Evolutionary conservation across 106 monocot species (phyloP).

Genomic region (Narthecium ossifragum): DNA sequence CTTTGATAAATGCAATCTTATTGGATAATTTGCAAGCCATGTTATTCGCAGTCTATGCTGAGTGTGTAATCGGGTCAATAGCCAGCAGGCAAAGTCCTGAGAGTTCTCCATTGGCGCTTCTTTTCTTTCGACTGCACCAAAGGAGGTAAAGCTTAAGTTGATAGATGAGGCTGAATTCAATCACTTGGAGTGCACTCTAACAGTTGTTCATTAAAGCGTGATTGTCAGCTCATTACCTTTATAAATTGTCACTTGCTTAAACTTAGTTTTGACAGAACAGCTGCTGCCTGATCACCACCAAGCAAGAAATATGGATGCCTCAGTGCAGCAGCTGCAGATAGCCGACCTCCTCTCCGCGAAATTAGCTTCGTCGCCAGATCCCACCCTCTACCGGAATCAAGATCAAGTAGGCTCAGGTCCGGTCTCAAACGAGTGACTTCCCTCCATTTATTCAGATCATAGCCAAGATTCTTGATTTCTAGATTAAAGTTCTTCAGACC

Average conservation of each 20-base stretch:
- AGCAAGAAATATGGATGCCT: slow-evolving; percentile 90
- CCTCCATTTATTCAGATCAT: slow-evolving; percentile 64
- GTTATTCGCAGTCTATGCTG: no score
- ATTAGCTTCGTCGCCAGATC: slow-evolving; percentile 68
- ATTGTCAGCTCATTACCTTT: no score
- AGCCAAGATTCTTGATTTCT: slow-evolving; percentile 55
- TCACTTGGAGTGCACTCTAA: no score
- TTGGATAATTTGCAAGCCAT: no score
- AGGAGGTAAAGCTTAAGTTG: no score
- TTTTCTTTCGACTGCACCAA: no score
- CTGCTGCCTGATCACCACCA: slow-evolving; percentile 86
- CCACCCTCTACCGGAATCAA: slow-evolving; percentile 69
- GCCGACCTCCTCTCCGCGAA: slow-evolving; percentile 57
- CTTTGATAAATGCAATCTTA: no score
- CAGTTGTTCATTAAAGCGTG: no score
- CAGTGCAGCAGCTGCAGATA: slow-evolving; percentile 74
- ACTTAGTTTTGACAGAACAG: slow-evolving; percentile 65
- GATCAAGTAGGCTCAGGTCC: slow-evolving; percentile 48
- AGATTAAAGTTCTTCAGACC: slow-evolving; percentile 87
- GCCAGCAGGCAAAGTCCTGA: no score
- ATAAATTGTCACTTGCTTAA: slow-evolving; percentile 21
- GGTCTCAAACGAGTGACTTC: slow-evolving; percentile 40
- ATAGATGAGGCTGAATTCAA: no score
- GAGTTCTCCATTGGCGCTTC: no score
- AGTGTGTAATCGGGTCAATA: no score